Evolutionary conservation across 345 rosid genomes (phyloP), one percentile per base, ranked within the genome.

Genomic region (Populus tremula): DNA sequence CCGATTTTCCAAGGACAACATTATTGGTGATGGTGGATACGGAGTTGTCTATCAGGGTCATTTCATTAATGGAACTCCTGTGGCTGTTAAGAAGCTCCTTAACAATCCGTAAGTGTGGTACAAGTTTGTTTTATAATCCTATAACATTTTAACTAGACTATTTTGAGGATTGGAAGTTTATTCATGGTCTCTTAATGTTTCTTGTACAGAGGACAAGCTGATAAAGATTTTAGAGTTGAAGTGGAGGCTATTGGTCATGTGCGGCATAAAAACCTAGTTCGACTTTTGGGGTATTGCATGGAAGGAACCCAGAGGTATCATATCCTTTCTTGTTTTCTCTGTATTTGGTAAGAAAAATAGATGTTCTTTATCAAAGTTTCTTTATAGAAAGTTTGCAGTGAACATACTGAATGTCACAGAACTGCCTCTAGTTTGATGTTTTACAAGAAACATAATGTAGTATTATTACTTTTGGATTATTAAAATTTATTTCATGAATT

Each of bases 241-340:
- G 98, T 95, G 59, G 99, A 95, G 71, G 99, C 99, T 41, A 95
- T 95, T 80, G 98, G 99, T 66, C 92, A 95, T 75, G 99, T 95
- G 18, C 85, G 98, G 80, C 99, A 95, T 84, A 95, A 95, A 84
- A 92, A 95, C 87, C 86, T 95, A 78, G 99, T 95, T 79, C 90
- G 99, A 62, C 98, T 95, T 82, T 86, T 95, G 59, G 99, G 99
- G 8, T 95, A 95, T 78, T 95, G 99, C 80, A 92, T 95, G 41
- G 99, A 93, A 88, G 99, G 99, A 81, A 93, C 94, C 43, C 99
- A 93, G 54, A 95, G 98, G 98, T 92, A 82, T 41, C 56, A 5
- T 67, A 13, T 69, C 16, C 49, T 73, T 71, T 79, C 63, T 5
- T 17, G 18, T 69, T 59, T 39, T 78, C 47, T 50, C 39, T 79